A percentile compares a stretch with the other conserved stretches of the same genome.
These are phyloP conservation scores for Tuber aestivum DNA, from an alignment of 495 filamentous ascomycete genomes.

Conservation along the genomic window DNA sequence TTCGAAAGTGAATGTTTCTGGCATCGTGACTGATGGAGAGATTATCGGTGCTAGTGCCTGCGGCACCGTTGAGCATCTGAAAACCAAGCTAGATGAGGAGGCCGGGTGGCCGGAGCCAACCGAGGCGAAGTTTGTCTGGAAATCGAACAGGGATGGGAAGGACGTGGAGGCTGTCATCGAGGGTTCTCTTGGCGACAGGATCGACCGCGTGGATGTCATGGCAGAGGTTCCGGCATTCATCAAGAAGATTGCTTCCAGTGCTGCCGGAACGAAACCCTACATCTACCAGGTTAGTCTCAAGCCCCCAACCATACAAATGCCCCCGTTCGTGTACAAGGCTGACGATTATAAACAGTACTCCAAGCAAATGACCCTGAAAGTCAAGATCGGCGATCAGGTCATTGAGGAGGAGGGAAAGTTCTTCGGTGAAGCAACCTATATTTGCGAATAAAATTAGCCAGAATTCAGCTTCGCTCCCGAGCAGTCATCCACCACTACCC, in stretches of 20 bases:
- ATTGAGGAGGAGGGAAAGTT: constrained; percentile 66
- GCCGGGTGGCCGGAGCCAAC: constrained; percentile 87
- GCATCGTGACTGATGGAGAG: constrained; percentile 70
- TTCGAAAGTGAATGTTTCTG: constrained; percentile 78
- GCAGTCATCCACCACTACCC: background rate
- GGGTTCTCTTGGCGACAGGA: constrained; percentile 59
- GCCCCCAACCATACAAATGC: background rate
- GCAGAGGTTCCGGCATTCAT: constrained; percentile 90
- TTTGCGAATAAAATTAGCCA: constrained; percentile 50
- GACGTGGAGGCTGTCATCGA: constrained; percentile 61
- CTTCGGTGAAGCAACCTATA: constrained; percentile 88
- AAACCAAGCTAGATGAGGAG: constrained; percentile 60
- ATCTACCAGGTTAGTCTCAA: constrained; percentile 75
- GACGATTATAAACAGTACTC: constrained; percentile 25
- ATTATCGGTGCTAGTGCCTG: constrained; percentile 65
- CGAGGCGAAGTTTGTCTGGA: constrained; percentile 68
- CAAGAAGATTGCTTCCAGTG: constrained; percentile 80
- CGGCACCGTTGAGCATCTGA: constrained; percentile 61
- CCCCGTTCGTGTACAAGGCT: background rate
- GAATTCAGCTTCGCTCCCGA: background rate
- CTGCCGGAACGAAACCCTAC: constrained; percentile 87
- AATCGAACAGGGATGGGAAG: constrained; percentile 70
- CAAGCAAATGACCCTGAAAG: constrained; percentile 61
- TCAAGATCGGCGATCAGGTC: constrained; percentile 75
- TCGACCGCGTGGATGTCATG: constrained; percentile 93